Conservation (phyloP, 371 early-diverging fungal species). For the Modicella reniformis region DNA sequence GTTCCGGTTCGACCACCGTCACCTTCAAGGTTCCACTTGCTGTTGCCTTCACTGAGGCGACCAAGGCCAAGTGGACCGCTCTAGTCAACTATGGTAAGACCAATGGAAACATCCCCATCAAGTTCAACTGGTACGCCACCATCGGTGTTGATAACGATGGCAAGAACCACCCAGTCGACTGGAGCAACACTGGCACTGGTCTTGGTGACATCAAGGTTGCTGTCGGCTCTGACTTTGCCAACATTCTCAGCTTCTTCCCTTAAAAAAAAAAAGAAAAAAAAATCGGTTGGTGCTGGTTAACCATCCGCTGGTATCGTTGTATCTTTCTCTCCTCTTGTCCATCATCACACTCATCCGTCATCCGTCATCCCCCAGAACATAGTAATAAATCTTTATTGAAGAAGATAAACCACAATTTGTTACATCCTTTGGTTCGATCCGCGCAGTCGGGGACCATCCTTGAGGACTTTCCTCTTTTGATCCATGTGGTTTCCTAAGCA, state of each 20-base stretch:
- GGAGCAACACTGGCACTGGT: constrained; percentile 5
- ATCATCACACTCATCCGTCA: too few species aligned
- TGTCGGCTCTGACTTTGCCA: constrained; percentile 42
- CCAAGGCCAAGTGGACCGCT: constrained; percentile 4
- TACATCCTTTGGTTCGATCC: too few species aligned
- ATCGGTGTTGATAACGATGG: constrained; percentile 38
- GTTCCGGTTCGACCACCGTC: constrained; percentile 24
- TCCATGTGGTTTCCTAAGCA: too few species aligned
- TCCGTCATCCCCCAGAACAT: too few species aligned
- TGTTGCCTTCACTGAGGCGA: background rate
- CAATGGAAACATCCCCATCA: constrained; percentile 31
- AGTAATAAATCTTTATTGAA: background rate
- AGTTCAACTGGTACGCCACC: constrained; percentile 16
- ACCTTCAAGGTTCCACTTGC: constrained; percentile 26
- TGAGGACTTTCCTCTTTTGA: too few species aligned
- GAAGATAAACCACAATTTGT: too few species aligned
- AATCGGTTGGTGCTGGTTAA: background rate
- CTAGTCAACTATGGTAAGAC: constrained; percentile 33
- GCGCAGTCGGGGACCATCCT: too few species aligned
- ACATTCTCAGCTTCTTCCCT: constrained; percentile 23
- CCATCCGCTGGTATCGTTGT: background rate
- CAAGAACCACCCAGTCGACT: constrained; percentile 28
- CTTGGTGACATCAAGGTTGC: constrained; percentile 14
- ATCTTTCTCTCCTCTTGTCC: background rate
- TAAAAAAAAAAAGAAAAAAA: background rate